Evolutionary conservation across 2,329 filamentous ascomycete species (phyloP), one percentile per base, ranked within the genome.

Genomic region (Ceratocystis albifundus): DNA sequence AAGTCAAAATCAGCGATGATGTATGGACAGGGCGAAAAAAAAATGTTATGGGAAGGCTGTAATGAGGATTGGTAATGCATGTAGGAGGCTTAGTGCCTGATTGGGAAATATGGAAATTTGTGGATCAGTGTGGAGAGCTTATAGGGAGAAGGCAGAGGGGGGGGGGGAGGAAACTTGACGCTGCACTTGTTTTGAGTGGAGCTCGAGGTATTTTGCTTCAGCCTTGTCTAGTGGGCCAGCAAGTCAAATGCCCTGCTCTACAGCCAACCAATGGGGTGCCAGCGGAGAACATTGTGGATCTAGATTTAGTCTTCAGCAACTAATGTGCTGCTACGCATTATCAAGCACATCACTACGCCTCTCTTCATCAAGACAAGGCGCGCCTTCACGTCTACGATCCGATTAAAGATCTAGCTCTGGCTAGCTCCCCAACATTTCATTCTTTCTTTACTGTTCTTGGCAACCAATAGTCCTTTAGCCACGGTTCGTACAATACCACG

Each of bases 1-100:
- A 25, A 62, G 65, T 62, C 61, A 48, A 46, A 62, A 61, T 62
- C 57, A 41, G 32, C 32, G 55, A 44, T n/a, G 57, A 57, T 62
- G 50, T 46, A 25, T 64, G 46, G 28, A 36, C 46, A 50, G 53
- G 46, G 28, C 63, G 62, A 32, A 53, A 61, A 65, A 68, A 66
- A 67, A 68, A 65, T 67, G 63, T 68, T 57, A 61, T 67, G 57
- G 65, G 62, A 59, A 66, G 61, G 62, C 53, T 66, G 64, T 63
- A 65, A 62, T 44, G 46, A 8, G 62, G 53, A 59, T 66, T 46
- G 48, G 61, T 64, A 62, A 63, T 57, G 44, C 41, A 46, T 20
- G 32, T 36, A 63, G 53, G 59, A 65, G 32, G 55, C 45, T 44
- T 57, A 32, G 32, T 59, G 55, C 55, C 61, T 63, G 61, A n/a